Percentiles rank a stretch among this genome's conserved stretches.
These are phyloP conservation scores for Penicillium sp. DNA, from an alignment of 2,329 filamentous ascomycete genomes.

Conservation along the genomic window DNA sequence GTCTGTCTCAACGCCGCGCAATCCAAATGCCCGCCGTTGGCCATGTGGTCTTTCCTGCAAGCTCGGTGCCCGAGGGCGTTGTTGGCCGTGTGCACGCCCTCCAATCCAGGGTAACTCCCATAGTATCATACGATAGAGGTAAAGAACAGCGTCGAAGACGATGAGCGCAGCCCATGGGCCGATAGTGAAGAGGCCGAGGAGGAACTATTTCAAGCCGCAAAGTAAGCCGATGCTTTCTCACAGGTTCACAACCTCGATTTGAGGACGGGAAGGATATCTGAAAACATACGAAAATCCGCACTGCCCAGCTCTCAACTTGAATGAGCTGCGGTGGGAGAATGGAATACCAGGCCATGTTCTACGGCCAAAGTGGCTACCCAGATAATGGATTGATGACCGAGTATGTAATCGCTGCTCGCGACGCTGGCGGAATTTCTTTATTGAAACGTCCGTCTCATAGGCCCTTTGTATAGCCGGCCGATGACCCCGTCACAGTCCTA, in stretches of 20 bases:
- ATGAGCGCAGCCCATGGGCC: conserved; percentile 66
- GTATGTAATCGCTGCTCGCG: background rate
- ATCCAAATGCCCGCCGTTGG: conserved; percentile 35
- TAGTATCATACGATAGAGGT: conserved; percentile 60
- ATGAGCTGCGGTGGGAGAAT: conserved; percentile 63
- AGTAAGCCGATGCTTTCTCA: background rate
- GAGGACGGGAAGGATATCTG: background rate
- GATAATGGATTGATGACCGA: background rate
- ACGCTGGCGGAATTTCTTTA: background rate
- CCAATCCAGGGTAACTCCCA: conserved; percentile 60
- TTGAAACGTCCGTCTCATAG: background rate
- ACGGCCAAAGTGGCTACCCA: background rate
- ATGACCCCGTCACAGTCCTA: background rate
- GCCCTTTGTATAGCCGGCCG: background rate
- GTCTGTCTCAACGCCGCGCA: conserved; percentile 29
- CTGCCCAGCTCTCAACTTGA: conserved; percentile 64
- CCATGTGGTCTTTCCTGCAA: conserved; percentile 61
- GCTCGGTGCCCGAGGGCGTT: conserved; percentile 64
- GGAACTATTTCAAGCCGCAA: conserved; percentile 50
- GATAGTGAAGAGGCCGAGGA: conserved; percentile 64
- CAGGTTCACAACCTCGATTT: background rate
- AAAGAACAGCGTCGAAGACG: conserved; percentile 66
- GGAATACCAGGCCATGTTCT: conserved; percentile 65
- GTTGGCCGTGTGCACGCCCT: conserved; percentile 51
- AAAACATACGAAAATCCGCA: conserved; percentile 62